Conservation (phyloP, 352 stramenopile species). For the Stephanocyclus meneghinianus region DNA sequence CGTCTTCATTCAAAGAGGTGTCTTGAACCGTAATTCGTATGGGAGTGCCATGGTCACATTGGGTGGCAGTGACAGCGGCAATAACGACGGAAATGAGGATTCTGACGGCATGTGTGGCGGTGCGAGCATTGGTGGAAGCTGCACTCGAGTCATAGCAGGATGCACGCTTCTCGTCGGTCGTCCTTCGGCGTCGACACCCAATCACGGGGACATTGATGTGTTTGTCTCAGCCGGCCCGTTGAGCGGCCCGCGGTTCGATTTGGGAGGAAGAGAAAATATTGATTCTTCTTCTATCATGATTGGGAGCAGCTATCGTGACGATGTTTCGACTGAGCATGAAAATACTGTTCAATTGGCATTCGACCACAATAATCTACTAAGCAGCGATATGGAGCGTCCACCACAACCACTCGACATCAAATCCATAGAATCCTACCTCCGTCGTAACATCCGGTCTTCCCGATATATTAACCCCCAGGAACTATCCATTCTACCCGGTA, state of each 20-base stretch:
- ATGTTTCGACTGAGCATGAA: neutral
- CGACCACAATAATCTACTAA: neutral
- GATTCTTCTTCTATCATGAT: constrained; percentile 9
- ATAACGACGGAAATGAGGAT: neutral
- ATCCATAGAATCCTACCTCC: constrained; percentile 40
- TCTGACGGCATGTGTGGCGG: neutral
- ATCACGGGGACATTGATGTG: constrained; percentile 53
- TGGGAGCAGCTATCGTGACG: constrained; percentile 7
- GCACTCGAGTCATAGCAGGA: constrained; percentile 60
- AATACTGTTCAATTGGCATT: constrained; percentile 1
- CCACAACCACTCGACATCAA: constrained; percentile 28
- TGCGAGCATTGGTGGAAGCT: neutral
- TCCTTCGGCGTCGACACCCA: constrained; percentile 28
- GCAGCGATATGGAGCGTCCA: constrained; percentile 5
- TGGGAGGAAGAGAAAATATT: constrained; percentile 21
- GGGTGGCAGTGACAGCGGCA: neutral
- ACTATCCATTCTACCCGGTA: constrained; percentile 37
- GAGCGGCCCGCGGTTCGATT: constrained; percentile 30
- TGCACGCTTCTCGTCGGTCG: constrained; percentile 65
- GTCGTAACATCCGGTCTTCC: constrained; percentile 31
- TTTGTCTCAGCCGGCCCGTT: constrained; percentile 36
- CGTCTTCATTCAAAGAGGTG: constrained; percentile 44
- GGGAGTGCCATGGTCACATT: constrained; percentile 63
- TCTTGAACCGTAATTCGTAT: constrained; percentile 54
- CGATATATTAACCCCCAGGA: constrained; percentile 31